phyloP scores from a whole-genome alignment of 495 filamentous ascomycete genomes.

The Penicillium argentinense region DNA sequence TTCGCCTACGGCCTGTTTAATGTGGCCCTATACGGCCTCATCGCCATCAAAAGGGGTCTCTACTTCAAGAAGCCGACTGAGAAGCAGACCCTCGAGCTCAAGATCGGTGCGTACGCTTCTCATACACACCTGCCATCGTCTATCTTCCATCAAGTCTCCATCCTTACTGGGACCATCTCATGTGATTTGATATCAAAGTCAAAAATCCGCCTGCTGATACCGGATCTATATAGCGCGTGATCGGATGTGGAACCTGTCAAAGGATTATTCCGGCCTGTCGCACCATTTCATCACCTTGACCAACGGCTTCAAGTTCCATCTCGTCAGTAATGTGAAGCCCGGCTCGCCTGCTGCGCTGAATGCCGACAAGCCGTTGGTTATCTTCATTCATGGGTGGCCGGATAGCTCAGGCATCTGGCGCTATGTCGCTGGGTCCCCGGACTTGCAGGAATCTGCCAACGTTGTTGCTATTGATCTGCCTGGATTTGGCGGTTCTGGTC shows the following conservation, averaged over 20 bases:
- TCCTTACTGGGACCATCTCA: neutral
- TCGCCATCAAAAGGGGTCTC: slow-evolving; percentile 24
- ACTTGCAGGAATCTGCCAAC: slow-evolving; percentile 33
- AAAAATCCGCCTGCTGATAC: neutral
- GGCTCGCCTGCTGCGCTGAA: slow-evolving; percentile 15
- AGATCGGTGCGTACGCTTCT: slow-evolving; percentile 39
- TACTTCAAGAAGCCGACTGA: slow-evolving; percentile 38
- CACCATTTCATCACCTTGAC: slow-evolving; percentile 49
- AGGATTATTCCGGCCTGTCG: slow-evolving; percentile 36
- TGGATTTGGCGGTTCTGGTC: slow-evolving; percentile 55
- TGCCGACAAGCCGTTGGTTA: slow-evolving; percentile 43
- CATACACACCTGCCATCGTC: too few species aligned
- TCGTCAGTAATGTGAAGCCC: slow-evolving; percentile 42
- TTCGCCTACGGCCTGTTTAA: slow-evolving; percentile 40
- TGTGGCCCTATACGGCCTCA: slow-evolving; percentile 26
- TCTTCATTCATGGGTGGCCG: slow-evolving; percentile 61
- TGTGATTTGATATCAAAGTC: neutral
- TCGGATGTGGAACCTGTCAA: slow-evolving; percentile 48
- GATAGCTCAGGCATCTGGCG: slow-evolving; percentile 57
- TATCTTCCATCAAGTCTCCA: neutral
- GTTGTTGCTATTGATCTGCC: slow-evolving; percentile 56
- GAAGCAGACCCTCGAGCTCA: slow-evolving; percentile 37
- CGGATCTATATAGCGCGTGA: slow-evolving; percentile 33
- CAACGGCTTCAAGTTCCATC: slow-evolving; percentile 53
- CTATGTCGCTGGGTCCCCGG: slow-evolving; percentile 32